Evolutionary conservation across 176 grass and related monocot species (phyloP).

Genomic region (Stipa capillata): DNA sequence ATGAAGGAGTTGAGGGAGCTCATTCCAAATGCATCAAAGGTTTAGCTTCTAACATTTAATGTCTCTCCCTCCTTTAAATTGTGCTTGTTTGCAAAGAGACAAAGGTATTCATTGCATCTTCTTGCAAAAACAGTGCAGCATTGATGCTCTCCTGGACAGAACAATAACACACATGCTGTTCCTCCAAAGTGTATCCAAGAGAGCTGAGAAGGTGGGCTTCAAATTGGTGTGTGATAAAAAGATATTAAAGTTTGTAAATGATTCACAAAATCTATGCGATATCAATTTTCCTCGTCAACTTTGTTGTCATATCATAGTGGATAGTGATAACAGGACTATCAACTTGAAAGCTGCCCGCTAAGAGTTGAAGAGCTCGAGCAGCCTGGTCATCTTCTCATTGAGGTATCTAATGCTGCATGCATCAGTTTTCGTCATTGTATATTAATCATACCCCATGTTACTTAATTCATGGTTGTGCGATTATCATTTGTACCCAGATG

Average conservation of each 20-base stretch:
- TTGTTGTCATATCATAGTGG: not conserved
- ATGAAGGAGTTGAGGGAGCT: conserved; percentile 67
- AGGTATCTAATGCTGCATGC: conserved; percentile 25
- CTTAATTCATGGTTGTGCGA: not conserved
- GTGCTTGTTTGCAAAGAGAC: conserved; percentile 1
- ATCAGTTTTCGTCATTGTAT: not conserved
- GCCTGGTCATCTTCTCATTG: conserved; percentile 61
- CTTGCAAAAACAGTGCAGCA: conserved; percentile 67
- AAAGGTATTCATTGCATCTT: conserved; percentile 10
- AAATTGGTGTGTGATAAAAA: not conserved
- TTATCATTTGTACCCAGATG: conserved; percentile 35
- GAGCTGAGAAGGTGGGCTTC: conserved; percentile 50
- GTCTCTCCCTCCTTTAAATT: not conserved
- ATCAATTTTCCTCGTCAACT: not conserved
- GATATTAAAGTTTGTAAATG: not conserved
- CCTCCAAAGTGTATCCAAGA: conserved; percentile 47
- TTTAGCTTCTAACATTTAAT: conserved; percentile 18
- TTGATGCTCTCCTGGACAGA: conserved; percentile 64
- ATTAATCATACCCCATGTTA: not conserved
- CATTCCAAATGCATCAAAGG: conserved; percentile 66
- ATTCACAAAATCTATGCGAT: not conserved
- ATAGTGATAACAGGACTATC: not conserved
- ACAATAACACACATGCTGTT: conserved; percentile 65
- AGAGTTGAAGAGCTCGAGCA: conserved; percentile 65
- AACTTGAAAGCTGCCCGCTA: conserved; percentile 36